These are phyloP conservation scores for Ramularia collo-cygni DNA, from an alignment of 2,329 filamentous ascomycete genomes.

Conservation along the genomic window DNA sequence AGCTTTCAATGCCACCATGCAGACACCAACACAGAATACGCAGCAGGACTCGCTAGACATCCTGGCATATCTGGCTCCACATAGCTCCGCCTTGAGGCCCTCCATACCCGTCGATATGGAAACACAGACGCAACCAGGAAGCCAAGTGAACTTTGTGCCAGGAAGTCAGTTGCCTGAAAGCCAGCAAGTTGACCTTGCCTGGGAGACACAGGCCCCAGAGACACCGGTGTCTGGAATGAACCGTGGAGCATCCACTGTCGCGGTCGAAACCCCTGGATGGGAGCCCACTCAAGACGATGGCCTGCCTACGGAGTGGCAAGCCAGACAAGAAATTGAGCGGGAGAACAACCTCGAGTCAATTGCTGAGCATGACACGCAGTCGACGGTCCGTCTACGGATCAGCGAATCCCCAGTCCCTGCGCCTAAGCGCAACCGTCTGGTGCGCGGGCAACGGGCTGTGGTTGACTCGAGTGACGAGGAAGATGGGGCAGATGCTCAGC, in stretches of 20 bases:
- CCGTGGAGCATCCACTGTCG: conserved; percentile 17
- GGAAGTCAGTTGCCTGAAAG: conserved; percentile 24
- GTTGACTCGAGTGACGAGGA: conserved; percentile 39
- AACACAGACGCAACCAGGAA: conserved; percentile 12
- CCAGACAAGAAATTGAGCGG: conserved; percentile 9
- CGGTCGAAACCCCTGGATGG: conserved; percentile 29
- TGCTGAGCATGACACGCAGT: conserved; percentile 25
- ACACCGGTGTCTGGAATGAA: conserved; percentile 21
- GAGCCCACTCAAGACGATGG: conserved; percentile 30
- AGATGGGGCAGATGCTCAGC: conserved; percentile 20
- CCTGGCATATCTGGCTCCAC: conserved; percentile 28
- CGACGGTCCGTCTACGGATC: conserved; percentile 26
- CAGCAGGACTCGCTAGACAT: conserved; percentile 40
- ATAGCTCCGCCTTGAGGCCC: conserved; percentile 17
- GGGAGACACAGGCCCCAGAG: conserved; percentile 27
- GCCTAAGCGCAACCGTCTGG: conserved; percentile 51
- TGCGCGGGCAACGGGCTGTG: conserved; percentile 34
- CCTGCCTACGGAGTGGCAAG: conserved; percentile 23
- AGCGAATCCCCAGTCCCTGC: conserved; percentile 25
- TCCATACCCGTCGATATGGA: conserved; percentile 22
- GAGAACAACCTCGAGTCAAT: conserved; percentile 16
- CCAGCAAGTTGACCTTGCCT: conserved; percentile 33
- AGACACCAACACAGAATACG: conserved; percentile 28
- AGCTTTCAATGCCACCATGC: conserved; percentile 32
- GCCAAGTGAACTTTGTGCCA: conserved; percentile 13